Percentiles rank a stretch among this genome's conserved stretches.
Conservation (phyloP, 352 stramenopile genomes). For the Phytophthora sojae region DNA sequence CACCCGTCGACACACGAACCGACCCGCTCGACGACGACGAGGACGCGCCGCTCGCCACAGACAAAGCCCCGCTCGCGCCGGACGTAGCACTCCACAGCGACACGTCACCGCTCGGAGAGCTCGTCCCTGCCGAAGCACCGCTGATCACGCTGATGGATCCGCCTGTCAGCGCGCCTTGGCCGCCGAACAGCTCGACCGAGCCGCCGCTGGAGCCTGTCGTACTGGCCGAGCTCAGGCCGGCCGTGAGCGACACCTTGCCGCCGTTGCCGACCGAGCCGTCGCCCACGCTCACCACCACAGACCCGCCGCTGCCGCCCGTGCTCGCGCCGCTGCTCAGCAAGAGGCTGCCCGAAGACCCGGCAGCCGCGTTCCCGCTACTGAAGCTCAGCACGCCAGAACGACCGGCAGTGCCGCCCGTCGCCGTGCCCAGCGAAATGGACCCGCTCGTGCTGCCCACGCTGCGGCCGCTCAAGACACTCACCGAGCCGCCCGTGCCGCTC, state of each 20-base stretch:
- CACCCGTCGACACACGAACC: conserved; percentile 14
- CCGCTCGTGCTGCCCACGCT: too few relatives aligned
- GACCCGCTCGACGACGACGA: conserved; percentile 20
- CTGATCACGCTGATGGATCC: neutral
- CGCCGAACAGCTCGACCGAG: conserved; percentile 12
- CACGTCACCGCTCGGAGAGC: conserved; percentile 6
- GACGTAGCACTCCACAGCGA: conserved; percentile 9
- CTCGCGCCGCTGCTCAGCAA: too few relatives aligned
- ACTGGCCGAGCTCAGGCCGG: conserved; percentile 11
- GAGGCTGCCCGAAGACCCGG: too few relatives aligned
- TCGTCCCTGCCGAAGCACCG: neutral
- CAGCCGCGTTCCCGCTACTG: too few relatives aligned
- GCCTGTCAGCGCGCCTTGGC: neutral
- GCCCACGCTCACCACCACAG: too few relatives aligned
- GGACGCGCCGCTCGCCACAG: conserved; percentile 4
- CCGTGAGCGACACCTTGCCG: conserved; percentile 21
- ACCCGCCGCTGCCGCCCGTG: too few relatives aligned
- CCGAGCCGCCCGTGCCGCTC: too few relatives aligned
- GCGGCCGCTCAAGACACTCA: too few relatives aligned
- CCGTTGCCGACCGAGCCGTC: conserved; percentile 5
- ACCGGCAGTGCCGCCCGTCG: too few relatives aligned
- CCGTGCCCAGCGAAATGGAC: too few relatives aligned
- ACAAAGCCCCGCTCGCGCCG: neutral
- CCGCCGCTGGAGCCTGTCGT: conserved; percentile 6
- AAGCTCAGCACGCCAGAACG: too few relatives aligned